Evolutionary conservation across 768 basidiomycete species (phyloP), one percentile per base, ranked within the genome.

Genomic region (Termitomyces titanicus): DNA sequence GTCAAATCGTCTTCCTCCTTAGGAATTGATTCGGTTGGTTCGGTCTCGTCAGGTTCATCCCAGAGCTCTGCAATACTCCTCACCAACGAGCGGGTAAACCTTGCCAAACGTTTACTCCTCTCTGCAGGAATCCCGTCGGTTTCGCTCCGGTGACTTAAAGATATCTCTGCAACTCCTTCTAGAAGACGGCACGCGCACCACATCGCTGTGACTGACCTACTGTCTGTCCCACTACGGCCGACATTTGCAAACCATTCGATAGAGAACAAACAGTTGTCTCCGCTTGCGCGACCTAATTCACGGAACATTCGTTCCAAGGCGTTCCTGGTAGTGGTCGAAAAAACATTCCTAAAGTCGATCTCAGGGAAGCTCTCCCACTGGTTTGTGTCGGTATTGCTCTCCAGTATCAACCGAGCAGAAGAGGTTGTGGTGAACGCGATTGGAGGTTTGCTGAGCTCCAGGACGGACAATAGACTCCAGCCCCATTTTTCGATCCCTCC

Each of bases 401-500:
- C 86, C 11, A 91, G 74, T 69, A 83, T 74, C 20, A 84, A 70
- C 52, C 79, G 83, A 0, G 79, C 80, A 3, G 74, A 68, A 4
- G 84, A 77, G 3, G 76, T 70, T 52, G 74, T 71, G 13, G 80
- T 75, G 11, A 81, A 66, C 6, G 74, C 69, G 47, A 83, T 68
- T 8, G 74, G 69, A n/a, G 80, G 88, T 58, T 76, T 74, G 3
- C 68, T 72, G 54, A 98, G 83, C 61, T 93, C 86, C 37, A 98
- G 72, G n/a, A 88, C 90, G 0, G 83, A 81, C 27, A 98, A 77
- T 4, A 99, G 65, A 46, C 82, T 81, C 88, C 89, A 94, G 4
- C 93, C 91, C 96, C 94, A 98, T 67, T 86, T 86, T 63, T 97
- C 93, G 17, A 97, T 83, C 0, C 89, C 87, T 6, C 93, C 92